These are phyloP conservation scores for Corylus heterophylla DNA, from an alignment of 306 rosid species.

Conservation along the genomic window DNA sequence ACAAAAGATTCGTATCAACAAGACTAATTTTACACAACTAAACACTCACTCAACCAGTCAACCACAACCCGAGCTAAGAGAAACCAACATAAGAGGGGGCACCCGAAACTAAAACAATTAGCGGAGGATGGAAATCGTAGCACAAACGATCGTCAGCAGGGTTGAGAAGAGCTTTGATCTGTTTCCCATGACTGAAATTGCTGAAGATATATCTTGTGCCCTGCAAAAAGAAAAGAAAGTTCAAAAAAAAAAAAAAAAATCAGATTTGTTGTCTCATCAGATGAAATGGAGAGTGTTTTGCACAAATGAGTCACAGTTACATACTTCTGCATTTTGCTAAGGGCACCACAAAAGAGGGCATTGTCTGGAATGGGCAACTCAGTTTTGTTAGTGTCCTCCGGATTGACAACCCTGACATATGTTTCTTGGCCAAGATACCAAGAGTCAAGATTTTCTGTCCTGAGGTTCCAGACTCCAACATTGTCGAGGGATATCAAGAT, in stretches of 20 bases:
- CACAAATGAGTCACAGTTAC: slow-evolving; percentile 18
- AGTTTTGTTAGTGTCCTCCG: slow-evolving; percentile 85
- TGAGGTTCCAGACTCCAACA: slow-evolving; percentile 89
- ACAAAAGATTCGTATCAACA: slow-evolving; percentile 58
- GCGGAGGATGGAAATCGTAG: slow-evolving; percentile 37
- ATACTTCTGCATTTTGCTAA: slow-evolving; percentile 71
- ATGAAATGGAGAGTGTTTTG: slow-evolving; percentile 4
- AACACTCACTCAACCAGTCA: slow-evolving; percentile 21
- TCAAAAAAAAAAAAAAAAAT: not conserved
- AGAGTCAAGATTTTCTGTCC: slow-evolving; percentile 90
- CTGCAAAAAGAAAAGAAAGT: slow-evolving; percentile 42
- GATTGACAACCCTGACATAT: slow-evolving; percentile 76
- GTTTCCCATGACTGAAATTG: slow-evolving; percentile 35
- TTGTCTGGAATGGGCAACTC: slow-evolving; percentile 86
- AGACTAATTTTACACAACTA: slow-evolving; percentile 48
- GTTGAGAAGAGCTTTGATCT: slow-evolving; percentile 43
- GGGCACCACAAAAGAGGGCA: slow-evolving; percentile 81
- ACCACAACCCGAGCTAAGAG: slow-evolving; percentile 52
- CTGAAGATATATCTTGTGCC: slow-evolving; percentile 59
- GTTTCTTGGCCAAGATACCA: slow-evolving; percentile 99
- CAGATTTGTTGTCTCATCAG: not conserved
- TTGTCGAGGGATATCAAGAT: slow-evolving; percentile 88
- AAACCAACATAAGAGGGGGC: slow-evolving; percentile 20
- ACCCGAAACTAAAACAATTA: slow-evolving; percentile 23
- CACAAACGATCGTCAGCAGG: slow-evolving; percentile 40